Evolutionary conservation across 2,329 filamentous ascomycete genomes (phyloP), one percentile per base, ranked within the genome.

Genomic region (Penicillium brevicompactum): DNA sequence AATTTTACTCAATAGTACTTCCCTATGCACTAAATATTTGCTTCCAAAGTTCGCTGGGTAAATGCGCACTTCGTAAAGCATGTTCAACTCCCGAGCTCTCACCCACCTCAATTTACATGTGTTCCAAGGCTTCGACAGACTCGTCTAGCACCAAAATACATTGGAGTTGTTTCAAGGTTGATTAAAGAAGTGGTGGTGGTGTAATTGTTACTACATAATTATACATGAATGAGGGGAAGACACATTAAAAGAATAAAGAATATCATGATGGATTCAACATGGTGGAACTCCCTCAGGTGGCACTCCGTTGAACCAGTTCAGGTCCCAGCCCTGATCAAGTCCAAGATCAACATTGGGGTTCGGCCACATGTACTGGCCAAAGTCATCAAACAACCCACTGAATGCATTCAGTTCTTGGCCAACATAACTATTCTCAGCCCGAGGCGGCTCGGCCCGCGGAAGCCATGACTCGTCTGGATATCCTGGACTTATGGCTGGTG

Each of bases 281-380:
- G 38, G 38, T 10, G 38, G 38, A n/a, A 30, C 31, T 46, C 18
- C 45, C 21, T 37, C 34, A n/a, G 53, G 42, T 11, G 52, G 41
- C 18, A 48, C 41, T 53, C 41, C 53, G 58, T 70, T 67, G 47
- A 69, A 67, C 74, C 74, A 76, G 55, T 75, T 71, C 51, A 72
- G 48, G 53, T 70, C 67, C 74, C 73, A 76, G 18, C 74, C 74
- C 50, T 75, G 71, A 53, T 75, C 74, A 27, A 76, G 61, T 49
- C 73, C 70, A 11, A 74, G 55, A 51, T 73, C 69, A 34, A 70
- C 46, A 49, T 59, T 62, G 10, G 63, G 56, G 49, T 63, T 65
- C 7, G 65, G 59, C 62, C 68, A 69, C 30, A 65, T 59, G 5
- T 63, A 65, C 37, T 66, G 57, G 13, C 62, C 58, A 27, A 65